Percentiles rank a stretch among this genome's conserved stretches.
These are phyloP conservation scores for Salvia rosmarinus DNA, from an alignment of 257 asterid genomes.

Conservation along the genomic window DNA sequence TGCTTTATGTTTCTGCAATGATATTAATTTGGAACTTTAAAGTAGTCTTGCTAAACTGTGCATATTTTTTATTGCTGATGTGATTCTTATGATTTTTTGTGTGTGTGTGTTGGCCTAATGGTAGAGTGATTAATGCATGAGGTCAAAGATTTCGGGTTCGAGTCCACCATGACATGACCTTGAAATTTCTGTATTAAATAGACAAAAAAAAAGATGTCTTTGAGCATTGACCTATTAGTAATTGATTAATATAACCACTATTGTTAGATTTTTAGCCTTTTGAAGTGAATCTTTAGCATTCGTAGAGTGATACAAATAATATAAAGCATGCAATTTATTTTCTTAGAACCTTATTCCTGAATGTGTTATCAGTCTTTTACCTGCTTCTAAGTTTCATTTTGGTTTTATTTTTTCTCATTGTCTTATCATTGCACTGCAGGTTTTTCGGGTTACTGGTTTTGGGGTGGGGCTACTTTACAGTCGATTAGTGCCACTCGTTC, in stretches of 20 bases:
- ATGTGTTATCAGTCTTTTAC: conserved; percentile 13
- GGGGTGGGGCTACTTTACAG: conserved; percentile 55
- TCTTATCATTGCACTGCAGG: conserved; percentile 32
- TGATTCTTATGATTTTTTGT: too few relatives aligned
- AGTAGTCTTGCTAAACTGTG: neutral
- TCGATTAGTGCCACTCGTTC: conserved; percentile 53
- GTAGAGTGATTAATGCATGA: too few relatives aligned
- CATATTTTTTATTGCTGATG: neutral
- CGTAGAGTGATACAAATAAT: neutral
- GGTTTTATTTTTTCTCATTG: neutral
- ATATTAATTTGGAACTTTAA: neutral
- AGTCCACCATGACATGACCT: too few relatives aligned
- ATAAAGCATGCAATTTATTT: conserved; percentile 13
- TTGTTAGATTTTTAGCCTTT: neutral
- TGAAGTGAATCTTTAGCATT: conserved; percentile 12
- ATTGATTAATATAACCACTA: neutral
- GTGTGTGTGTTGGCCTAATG: too few relatives aligned
- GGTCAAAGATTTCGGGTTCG: too few relatives aligned
- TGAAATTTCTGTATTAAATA: too few relatives aligned
- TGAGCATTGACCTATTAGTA: neutral
- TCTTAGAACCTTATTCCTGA: conserved; percentile 3
- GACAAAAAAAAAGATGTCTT: too few relatives aligned
- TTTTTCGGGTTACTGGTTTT: conserved; percentile 38
- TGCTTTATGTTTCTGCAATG: neutral
- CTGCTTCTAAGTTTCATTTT: conserved; percentile 1